phyloP scores from a whole-genome alignment of 768 basidiomycete genomes.

The Lactifluus echinatus region DNA sequence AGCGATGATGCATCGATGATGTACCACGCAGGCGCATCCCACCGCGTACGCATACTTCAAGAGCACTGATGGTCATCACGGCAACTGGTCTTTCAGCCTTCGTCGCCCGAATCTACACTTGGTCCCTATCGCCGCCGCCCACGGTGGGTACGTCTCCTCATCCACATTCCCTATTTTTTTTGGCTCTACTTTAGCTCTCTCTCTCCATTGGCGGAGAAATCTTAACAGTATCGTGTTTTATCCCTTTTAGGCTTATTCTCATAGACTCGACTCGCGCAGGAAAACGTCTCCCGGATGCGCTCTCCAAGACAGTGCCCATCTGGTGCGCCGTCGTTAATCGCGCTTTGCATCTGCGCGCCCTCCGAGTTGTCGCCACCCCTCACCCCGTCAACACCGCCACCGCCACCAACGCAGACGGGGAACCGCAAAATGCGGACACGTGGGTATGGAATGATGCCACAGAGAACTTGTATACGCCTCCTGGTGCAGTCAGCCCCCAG shows the following conservation, averaged over 20 bases:
- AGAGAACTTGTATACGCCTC: conserved; percentile 55
- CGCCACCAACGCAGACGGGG: neutral
- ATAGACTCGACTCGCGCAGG: conserved; percentile 92
- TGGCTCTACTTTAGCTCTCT: neutral
- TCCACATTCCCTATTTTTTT: neutral
- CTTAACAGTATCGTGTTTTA: neutral
- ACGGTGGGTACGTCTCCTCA: conserved; percentile 51
- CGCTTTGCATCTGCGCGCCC: conserved; percentile 32
- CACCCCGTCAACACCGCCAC: neutral
- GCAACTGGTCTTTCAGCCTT: conserved; percentile 80
- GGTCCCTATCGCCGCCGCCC: conserved; percentile 43
- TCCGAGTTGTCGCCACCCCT: neutral
- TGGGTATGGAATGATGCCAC: conserved; percentile 48
- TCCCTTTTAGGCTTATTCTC: conserved; percentile 64
- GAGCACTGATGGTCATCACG: conserved; percentile 81
- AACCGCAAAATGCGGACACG: neutral
- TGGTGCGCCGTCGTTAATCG: conserved; percentile 91
- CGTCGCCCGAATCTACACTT: conserved; percentile 80
- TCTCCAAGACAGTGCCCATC: conserved; percentile 84
- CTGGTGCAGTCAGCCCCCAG: conserved; percentile 54
- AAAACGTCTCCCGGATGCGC: conserved; percentile 88
- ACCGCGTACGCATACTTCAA: conserved; percentile 71
- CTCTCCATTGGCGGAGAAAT: neutral
- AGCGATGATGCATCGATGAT: conserved; percentile 22
- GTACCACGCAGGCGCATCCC: conserved; percentile 21